Conservation (phyloP, 345 rosid genomes). For the Schrenkiella parvula region DNA sequence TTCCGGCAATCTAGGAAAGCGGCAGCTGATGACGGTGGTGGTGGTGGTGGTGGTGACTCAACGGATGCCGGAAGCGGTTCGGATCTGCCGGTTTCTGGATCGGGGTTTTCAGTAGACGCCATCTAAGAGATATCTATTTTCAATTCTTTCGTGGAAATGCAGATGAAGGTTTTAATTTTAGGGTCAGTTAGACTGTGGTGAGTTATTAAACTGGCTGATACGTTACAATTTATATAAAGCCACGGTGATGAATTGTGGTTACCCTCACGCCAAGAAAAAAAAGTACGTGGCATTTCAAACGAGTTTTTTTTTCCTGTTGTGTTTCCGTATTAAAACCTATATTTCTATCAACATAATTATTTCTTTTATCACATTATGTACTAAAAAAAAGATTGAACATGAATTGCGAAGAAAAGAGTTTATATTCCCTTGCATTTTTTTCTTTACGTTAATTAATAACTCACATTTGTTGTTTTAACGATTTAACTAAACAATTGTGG, state of each 20-base stretch:
- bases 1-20: constrained; percentile 28
- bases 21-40: constrained; percentile 5
- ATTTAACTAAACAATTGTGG: not conserved
- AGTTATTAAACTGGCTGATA: not conserved
- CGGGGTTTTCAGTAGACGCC: constrained; percentile 49
- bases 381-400: not conserved
- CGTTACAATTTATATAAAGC: not conserved
- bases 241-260: not conserved
- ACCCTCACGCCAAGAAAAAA: constrained; percentile 28
- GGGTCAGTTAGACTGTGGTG: not conserved
- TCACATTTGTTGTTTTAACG: not conserved
- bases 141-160: not conserved
- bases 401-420: not conserved
- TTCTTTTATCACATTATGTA: not conserved
- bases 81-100: constrained; percentile 30
- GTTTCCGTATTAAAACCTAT: not conserved
- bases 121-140: constrained; percentile 15
- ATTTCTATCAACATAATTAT: not conserved
- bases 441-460: not conserved
- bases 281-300: not conserved
- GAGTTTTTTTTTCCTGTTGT: not conserved
- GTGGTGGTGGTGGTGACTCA: not conserved
- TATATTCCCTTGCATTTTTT: not conserved
- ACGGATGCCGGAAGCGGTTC: constrained; percentile 15
- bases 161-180: not conserved